These are phyloP conservation scores for Neonectria hederae DNA, from an alignment of 2,329 filamentous ascomycete genomes.

Conservation along the genomic window DNA sequence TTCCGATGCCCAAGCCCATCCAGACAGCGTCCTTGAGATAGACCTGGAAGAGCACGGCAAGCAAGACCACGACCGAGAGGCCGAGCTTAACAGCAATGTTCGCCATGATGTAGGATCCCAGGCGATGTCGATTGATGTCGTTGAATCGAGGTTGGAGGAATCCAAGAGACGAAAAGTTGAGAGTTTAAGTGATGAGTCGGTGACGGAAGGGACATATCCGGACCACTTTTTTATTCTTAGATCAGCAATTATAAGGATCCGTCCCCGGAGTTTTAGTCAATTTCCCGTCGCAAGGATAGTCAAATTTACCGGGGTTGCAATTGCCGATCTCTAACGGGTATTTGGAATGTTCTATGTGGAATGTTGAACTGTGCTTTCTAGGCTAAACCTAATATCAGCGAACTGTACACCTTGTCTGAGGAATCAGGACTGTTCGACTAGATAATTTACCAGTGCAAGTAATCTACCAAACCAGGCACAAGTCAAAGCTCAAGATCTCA, in stretches of 20 bases:
- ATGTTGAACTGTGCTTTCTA: neutral
- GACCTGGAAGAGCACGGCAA: conserved; percentile 37
- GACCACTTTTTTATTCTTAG: neutral
- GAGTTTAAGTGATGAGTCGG: neutral
- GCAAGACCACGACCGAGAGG: conserved; percentile 11
- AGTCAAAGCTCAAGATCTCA: no score
- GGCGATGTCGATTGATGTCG: neutral
- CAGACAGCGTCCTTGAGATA: conserved; percentile 37
- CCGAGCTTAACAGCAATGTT: conserved; percentile 22
- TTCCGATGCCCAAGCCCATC: conserved; percentile 35
- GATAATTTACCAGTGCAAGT: no score
- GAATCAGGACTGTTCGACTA: no score
- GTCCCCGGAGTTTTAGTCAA: neutral
- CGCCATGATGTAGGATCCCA: conserved; percentile 17
- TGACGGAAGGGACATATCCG: neutral
- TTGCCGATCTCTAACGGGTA: neutral
- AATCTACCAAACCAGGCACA: no score
- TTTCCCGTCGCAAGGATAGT: neutral
- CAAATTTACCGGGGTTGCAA: neutral
- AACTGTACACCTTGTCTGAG: no score
- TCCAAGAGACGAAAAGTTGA: neutral
- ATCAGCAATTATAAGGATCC: neutral
- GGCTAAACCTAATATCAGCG: no score
- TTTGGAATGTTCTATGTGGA: neutral
- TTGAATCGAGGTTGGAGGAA: neutral